Conservation (phyloP, 441 rosid species). For the Populus hybrid region DNA sequence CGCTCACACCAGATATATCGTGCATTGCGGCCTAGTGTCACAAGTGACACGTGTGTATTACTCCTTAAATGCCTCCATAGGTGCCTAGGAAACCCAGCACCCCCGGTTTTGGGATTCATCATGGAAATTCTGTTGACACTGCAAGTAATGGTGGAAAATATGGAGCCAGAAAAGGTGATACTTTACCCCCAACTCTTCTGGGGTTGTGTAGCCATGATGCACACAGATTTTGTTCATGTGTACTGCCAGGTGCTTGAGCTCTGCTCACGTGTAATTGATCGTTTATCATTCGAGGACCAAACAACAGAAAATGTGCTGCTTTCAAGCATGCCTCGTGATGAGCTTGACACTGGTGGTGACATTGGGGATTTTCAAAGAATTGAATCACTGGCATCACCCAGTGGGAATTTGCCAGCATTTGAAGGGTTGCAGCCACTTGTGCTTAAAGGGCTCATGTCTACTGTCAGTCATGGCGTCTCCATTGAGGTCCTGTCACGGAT, state of each 20-base stretch:
- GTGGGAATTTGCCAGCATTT: constrained; percentile 75
- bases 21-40: constrained; percentile 90
- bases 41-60: constrained; percentile 90
- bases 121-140: constrained; percentile 95
- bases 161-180: constrained; percentile 98
- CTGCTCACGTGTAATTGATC: constrained; percentile 83
- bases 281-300: constrained; percentile 84
- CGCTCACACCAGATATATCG: constrained; percentile 99
- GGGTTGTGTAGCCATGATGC: constrained; percentile 99
- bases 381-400: constrained; percentile 64
- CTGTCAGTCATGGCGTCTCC: constrained; percentile 86
- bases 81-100: constrained; percentile 92
- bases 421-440: constrained; percentile 99
- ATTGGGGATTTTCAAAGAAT: constrained; percentile 62
- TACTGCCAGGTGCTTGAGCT: constrained; percentile 98
- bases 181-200: constrained; percentile 97
- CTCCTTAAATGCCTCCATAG: constrained; percentile 96
- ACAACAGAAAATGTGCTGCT: constrained; percentile 96
- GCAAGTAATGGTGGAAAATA: constrained; percentile 99
- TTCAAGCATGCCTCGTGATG: constrained; percentile 98
- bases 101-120: constrained; percentile 94
- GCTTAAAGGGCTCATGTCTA: constrained; percentile 94
- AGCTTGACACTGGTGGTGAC: constrained; percentile 49
- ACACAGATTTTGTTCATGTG: constrained; percentile 93
- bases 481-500: constrained; percentile 86